phyloP scores from a whole-genome alignment of 2,329 filamentous ascomycete species.

The Diaporthe citrichinensis region DNA sequence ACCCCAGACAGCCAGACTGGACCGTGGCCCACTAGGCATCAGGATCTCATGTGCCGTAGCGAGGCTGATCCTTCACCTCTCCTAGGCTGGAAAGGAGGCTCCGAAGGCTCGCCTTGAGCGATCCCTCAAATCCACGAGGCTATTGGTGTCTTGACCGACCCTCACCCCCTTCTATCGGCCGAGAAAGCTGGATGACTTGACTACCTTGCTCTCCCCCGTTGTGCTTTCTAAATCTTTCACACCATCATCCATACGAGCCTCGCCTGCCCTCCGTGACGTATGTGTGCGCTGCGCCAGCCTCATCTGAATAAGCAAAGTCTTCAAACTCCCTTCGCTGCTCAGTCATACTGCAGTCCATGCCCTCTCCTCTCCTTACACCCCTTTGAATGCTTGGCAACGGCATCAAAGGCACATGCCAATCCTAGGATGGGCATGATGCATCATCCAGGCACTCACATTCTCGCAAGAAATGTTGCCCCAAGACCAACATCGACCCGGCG shows the following conservation, averaged over 20 bases:
- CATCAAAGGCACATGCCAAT: slow-evolving; percentile 25
- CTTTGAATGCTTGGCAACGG: slow-evolving; percentile 21
- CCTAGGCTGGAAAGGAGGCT: slow-evolving; percentile 32
- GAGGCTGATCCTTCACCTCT: slow-evolving; percentile 41
- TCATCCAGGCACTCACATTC: slow-evolving; percentile 39
- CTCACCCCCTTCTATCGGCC: slow-evolving; percentile 3
- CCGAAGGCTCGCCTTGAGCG: slow-evolving; percentile 22
- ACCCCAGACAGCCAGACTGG: slow-evolving; percentile 31
- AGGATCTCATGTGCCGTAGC: slow-evolving; percentile 40
- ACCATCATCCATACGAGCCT: slow-evolving; percentile 25
- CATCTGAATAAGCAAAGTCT: slow-evolving; percentile 35
- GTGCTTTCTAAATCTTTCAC: slow-evolving; percentile 1
- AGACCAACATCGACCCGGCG: slow-evolving; percentile 17
- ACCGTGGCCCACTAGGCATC: slow-evolving; percentile 38
- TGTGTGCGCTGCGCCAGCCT: slow-evolving; percentile 17
- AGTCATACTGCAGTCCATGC: slow-evolving; percentile 17
- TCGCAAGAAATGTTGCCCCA: slow-evolving; percentile 31
- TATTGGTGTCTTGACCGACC: slow-evolving; percentile 3
- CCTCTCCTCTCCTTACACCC: slow-evolving; percentile 2
- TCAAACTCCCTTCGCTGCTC: slow-evolving; percentile 22
- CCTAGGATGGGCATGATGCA: slow-evolving; percentile 41
- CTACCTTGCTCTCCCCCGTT: slow-evolving; percentile 6
- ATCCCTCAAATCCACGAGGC: slow-evolving; percentile 12
- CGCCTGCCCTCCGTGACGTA: slow-evolving; percentile 13
- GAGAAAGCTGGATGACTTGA: slow-evolving; percentile 15